Conservation (phyloP, 2,329 filamentous ascomycete species). For the Eurotiales sp. region DNA sequence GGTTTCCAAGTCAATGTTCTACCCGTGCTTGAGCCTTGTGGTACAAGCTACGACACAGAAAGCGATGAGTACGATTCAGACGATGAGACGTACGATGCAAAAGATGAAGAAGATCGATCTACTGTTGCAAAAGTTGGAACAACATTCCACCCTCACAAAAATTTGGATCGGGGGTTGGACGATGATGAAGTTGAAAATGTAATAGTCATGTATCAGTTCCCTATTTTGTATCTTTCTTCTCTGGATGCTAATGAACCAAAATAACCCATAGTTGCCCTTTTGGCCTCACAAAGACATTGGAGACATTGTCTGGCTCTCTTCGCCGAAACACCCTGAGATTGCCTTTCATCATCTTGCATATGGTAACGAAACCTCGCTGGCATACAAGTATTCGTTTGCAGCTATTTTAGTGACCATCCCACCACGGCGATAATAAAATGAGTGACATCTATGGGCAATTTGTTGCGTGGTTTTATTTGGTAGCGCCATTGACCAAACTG, state of each 20-base stretch:
- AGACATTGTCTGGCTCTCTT: conserved; percentile 22
- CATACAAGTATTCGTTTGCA: conserved; percentile 20
- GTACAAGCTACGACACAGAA: no score
- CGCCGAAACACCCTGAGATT: conserved; percentile 18
- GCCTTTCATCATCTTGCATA: conserved; percentile 21
- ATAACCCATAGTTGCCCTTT: not conserved
- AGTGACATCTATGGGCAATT: no score
- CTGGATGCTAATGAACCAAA: not conserved
- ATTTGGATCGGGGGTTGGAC: no score
- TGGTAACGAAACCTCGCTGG: conserved; percentile 20
- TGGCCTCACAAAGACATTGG: conserved; percentile 17
- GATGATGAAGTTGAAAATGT: no score
- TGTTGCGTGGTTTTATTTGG: not conserved
- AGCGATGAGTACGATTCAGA: not conserved
- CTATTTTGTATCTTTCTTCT: no score
- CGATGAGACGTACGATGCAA: not conserved
- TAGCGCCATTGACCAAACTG: no score
- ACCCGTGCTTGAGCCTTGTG: conserved; percentile 29
- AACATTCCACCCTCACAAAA: not conserved
- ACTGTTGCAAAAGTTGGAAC: not conserved
- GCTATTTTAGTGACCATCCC: conserved; percentile 25
- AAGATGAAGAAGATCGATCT: not conserved
- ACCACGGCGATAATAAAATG: conserved; percentile 15
- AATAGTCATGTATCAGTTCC: no score
- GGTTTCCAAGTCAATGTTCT: conserved; percentile 27